Conservation (phyloP, 1,284 basidiomycete species). For the Vanrija sp. region DNA sequence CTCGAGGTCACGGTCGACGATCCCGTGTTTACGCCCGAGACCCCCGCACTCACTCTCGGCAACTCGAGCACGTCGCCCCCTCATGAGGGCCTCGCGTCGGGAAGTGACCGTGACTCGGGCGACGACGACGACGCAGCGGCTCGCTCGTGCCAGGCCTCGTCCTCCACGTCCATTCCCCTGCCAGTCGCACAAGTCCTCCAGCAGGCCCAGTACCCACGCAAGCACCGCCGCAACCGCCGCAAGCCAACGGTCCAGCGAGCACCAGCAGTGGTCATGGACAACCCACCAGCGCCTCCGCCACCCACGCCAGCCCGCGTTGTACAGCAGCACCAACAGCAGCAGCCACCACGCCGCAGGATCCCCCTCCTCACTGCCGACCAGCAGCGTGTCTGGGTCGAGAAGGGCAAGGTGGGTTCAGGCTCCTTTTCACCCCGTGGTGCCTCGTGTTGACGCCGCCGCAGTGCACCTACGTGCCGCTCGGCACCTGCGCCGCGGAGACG, state of each 20-base stretch:
- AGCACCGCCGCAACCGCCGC: slow-evolving; percentile 22
- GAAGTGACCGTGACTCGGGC: too few relatives aligned
- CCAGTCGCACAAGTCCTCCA: slow-evolving; percentile 17
- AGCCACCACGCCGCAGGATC: background rate
- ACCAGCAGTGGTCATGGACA: too few relatives aligned
- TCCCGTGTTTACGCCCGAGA: too few relatives aligned
- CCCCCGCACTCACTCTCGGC: too few relatives aligned
- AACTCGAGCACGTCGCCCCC: too few relatives aligned
- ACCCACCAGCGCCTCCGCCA: too few relatives aligned
- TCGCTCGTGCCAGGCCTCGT: too few relatives aligned
- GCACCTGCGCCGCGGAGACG: background rate
- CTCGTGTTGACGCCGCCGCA: background rate
- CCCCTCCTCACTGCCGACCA: background rate
- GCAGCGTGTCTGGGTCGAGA: background rate
- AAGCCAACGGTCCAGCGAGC: background rate
- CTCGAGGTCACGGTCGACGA: too few relatives aligned
- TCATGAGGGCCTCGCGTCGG: too few relatives aligned
- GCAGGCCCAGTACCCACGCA: slow-evolving; percentile 24
- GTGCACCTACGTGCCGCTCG: background rate
- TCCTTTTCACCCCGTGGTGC: background rate
- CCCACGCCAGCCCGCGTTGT: too few relatives aligned
- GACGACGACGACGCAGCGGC: too few relatives aligned
- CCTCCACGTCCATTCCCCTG: too few relatives aligned
- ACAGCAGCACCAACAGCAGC: background rate
- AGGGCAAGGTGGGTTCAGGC: background rate